Evolutionary conservation across 2,329 filamentous ascomycete genomes (phyloP), one percentile per base, ranked within the genome.

Genomic region (Microsporum audouinii): DNA sequence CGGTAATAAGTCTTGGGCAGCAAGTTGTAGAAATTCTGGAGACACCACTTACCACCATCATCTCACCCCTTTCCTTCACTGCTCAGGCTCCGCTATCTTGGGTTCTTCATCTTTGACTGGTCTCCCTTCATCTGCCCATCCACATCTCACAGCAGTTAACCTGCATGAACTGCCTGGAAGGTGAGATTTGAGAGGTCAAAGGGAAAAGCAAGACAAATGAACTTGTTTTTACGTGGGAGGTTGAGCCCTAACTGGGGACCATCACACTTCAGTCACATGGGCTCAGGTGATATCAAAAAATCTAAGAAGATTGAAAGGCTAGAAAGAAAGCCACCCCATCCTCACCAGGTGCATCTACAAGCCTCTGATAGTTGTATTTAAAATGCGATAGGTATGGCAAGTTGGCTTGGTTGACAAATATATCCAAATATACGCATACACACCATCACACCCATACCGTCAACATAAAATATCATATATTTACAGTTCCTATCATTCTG

Each of bases 401-500:
- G 39, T n/a, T 43, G 39, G n/a, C 14, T 7, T 33, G 23, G 7
- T 31, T 27, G 45, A 12, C 38, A 39, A 39, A 12, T 12, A 39
- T 49, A 1, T 47, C 43, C 23, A 29, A 47, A 27, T 27, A 29
- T 47, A 47, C 43, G 14, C 39, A 12, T 10, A 3, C 8, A 12
- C 39, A 45, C 12, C 14, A 7, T 17, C 41, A 17, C 14, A n/a
- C 10, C 45, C 14, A 51, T 10, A 10, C 27, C 39, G 23, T n/a
- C n/a, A 43, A 17, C 39, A 43, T 6, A 6, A n/a, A n/a, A 43
- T 43, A 17, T 57, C 55, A 57, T 57, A 57, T 57, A 6, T 43
- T 41, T 14, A 57, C 17, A 14, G 34, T 12, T n/a, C 57, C 57
- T 23, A 72, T 70, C 70, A 72, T 72, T 65, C 69, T 70, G 6